phyloP scores from a whole-genome alignment of 1,284 basidiomycete genomes.

The Leccinum subspadiceum region DNA sequence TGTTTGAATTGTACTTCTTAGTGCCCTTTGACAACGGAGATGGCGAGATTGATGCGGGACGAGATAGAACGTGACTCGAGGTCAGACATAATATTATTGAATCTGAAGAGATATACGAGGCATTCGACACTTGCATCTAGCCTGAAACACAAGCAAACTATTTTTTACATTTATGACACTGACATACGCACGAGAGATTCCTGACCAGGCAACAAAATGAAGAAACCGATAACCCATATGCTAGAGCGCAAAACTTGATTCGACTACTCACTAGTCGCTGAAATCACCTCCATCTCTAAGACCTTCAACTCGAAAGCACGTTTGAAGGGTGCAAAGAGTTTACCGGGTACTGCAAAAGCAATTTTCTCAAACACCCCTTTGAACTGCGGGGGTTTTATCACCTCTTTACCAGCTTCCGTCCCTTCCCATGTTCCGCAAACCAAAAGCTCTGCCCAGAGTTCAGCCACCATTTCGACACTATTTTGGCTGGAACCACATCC shows the following conservation, averaged over 20 bases:
- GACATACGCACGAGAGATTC: background rate
- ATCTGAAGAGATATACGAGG: background rate
- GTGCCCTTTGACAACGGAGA: background rate
- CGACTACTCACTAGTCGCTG: constrained; percentile 30
- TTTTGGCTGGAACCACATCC: constrained; percentile 47
- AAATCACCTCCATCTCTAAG: constrained; percentile 40
- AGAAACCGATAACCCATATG: background rate
- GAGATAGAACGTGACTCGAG: background rate
- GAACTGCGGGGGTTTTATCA: constrained; percentile 33
- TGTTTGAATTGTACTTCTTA: background rate
- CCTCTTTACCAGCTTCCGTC: constrained; percentile 20
- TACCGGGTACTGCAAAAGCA: constrained; percentile 45
- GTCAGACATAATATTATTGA: background rate
- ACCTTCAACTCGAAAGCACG: constrained; percentile 42
- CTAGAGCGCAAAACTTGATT: background rate
- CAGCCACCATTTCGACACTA: constrained; percentile 40
- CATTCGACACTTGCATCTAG: background rate
- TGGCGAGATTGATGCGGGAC: constrained; percentile 12
- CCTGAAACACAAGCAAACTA: background rate
- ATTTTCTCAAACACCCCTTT: constrained; percentile 43
- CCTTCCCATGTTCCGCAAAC: constrained; percentile 37
- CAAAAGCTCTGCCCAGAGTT: constrained; percentile 47
- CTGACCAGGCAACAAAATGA: background rate
- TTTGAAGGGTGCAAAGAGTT: constrained; percentile 39
- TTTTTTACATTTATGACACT: background rate